These are phyloP conservation scores for Miamiensis avidus DNA, from an alignment of 169 alveolate species.

Conservation along the genomic window DNA sequence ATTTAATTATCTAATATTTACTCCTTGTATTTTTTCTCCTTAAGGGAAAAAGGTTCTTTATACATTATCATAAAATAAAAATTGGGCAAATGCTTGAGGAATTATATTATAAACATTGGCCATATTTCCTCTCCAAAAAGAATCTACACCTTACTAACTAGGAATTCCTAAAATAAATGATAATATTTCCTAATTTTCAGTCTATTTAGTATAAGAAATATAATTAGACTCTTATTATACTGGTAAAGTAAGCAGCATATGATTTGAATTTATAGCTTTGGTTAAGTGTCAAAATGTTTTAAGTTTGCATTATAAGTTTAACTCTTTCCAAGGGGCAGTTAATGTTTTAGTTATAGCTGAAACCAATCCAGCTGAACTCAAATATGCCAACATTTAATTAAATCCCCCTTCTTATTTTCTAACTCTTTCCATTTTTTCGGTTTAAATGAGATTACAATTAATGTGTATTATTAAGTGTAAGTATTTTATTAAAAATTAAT, in stretches of 20 bases:
- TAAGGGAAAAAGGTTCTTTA: not conserved
- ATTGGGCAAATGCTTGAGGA: not conserved
- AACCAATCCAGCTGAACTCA: not conserved
- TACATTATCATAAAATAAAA: not conserved
- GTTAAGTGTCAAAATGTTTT: not conserved
- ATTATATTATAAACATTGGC: not conserved
- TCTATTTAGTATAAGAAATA: too few relatives aligned
- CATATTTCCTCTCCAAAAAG: not conserved
- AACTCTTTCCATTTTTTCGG: not conserved
- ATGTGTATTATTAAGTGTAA: too few relatives aligned
- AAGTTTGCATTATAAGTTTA: not conserved
- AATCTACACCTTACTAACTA: not conserved
- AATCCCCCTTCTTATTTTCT: not conserved
- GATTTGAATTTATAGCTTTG: not conserved
- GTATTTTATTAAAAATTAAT: too few relatives aligned
- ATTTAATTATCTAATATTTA: too few relatives aligned
- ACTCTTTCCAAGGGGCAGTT: not conserved
- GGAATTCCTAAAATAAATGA: not conserved
- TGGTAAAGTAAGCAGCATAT: not conserved
- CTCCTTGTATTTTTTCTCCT: not conserved
- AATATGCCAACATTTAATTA: too few relatives aligned
- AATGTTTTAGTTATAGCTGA: not conserved
- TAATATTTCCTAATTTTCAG: too few relatives aligned
- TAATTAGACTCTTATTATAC: not conserved
- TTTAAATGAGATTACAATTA: not conserved